A percentile compares a stretch with the other conserved stretches of the same genome.
phyloP scores from a whole-genome alignment of 2,329 filamentous ascomycete species.

The Aspergillus transmontanensis region DNA sequence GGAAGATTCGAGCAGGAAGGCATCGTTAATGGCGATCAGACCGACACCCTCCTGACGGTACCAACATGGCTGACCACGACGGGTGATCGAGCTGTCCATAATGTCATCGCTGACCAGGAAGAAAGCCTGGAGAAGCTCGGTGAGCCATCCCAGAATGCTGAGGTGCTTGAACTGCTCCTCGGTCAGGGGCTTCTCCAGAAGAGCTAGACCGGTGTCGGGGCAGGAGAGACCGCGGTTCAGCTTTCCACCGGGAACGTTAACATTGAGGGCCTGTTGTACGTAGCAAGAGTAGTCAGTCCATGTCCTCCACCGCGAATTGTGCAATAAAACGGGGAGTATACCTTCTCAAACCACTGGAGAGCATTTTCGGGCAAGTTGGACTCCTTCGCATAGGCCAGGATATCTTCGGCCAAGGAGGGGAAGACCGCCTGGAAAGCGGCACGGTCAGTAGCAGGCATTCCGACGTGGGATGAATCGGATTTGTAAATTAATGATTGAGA shows the following conservation, averaged over 20 bases:
- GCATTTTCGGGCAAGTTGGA: conserved; percentile 84
- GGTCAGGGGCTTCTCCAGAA: conserved; percentile 71
- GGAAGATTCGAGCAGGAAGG: conserved; percentile 87
- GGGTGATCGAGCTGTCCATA: conserved; percentile 95
- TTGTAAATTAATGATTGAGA: background rate
- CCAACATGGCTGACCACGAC: conserved; percentile 94
- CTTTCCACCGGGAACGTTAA: conserved; percentile 91
- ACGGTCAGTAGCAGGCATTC: conserved; percentile 70
- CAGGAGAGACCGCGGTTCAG: conserved; percentile 99
- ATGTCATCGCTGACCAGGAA: conserved; percentile 99
- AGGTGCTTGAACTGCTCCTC: conserved; percentile 86
- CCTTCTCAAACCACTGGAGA: conserved; percentile 83
- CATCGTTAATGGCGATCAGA: conserved; percentile 97
- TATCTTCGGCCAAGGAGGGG: conserved; percentile 78
- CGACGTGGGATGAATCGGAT: conserved; percentile 15
- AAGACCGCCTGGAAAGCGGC: conserved; percentile 86
- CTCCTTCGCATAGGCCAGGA: conserved; percentile 74
- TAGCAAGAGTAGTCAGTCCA: conserved; percentile 7
- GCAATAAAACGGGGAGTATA: conserved; percentile 41
- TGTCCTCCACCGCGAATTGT: background rate
- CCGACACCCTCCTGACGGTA: conserved; percentile 87
- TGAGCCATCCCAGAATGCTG: conserved; percentile 92
- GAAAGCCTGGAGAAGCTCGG: conserved; percentile 96
- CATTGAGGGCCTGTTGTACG: conserved; percentile 68
- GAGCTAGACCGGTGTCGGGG: conserved; percentile 81